Evolutionary conservation across 768 basidiomycete species (phyloP).

Genomic region (Boletus tomentosulus): DNA sequence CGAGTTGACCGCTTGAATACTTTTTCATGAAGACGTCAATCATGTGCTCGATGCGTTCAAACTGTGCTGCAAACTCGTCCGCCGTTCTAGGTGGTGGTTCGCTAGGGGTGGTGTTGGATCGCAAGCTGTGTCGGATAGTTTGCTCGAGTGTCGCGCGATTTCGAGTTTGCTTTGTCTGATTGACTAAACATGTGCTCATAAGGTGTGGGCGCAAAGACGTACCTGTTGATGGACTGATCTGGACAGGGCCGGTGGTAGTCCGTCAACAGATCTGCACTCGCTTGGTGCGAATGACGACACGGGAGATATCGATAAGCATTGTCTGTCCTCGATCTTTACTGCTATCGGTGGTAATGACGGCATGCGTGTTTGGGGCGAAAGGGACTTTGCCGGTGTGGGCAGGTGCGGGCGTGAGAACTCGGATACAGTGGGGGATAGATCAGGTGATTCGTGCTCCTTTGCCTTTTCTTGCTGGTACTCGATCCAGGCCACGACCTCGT

Average conservation of each 20-base stretch:
- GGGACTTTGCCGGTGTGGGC: slow-evolving; percentile 27
- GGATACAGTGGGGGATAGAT: slow-evolving; percentile 15
- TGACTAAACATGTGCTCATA: not conserved
- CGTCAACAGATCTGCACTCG: not conserved
- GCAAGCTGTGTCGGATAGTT: slow-evolving; percentile 12
- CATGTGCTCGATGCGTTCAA: slow-evolving; percentile 13
- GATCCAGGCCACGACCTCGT: slow-evolving; percentile 24
- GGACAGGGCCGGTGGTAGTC: slow-evolving; percentile 1
- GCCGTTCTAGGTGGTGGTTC: slow-evolving; percentile 17
- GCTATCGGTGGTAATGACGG: slow-evolving; percentile 30
- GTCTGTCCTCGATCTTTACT: slow-evolving; percentile 26
- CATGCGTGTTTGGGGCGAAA: slow-evolving; percentile 19
- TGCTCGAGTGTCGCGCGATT: slow-evolving; percentile 1
- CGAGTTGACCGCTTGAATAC: slow-evolving; percentile 19
- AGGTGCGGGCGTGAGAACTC: slow-evolving; percentile 20
- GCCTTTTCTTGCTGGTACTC: slow-evolving; percentile 28
- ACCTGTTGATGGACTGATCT: slow-evolving; percentile 2
- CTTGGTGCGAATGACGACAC: not conserved
- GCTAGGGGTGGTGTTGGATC: not conserved
- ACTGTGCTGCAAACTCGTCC: slow-evolving; percentile 20
- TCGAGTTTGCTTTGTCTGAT: too few relatives aligned
- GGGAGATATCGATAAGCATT: not conserved
- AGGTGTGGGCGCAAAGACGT: not conserved
- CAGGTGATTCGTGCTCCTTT: slow-evolving; percentile 14
- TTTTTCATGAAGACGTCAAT: slow-evolving; percentile 20